Base-by-base conservation (phyloP, 225 moss, liverwort and hornwort species). In the Takakia lepidozioides region DNA sequence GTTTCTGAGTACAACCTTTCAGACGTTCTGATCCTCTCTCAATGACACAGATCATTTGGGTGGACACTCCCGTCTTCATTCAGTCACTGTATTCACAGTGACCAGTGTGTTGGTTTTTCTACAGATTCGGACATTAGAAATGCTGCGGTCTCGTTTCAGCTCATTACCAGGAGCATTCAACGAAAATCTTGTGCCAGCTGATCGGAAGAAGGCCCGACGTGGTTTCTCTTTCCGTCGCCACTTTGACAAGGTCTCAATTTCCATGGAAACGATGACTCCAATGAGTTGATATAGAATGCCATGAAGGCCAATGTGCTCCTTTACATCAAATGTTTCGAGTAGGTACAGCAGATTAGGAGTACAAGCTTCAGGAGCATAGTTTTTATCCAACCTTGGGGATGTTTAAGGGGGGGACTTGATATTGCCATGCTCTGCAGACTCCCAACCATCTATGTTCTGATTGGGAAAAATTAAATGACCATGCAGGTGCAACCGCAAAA, bases 121-220 rank as follows among this genome's bases (percentile, higher is more conserved):
- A 1, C 39, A 93, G 93, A 93, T 93, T 48, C 88, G 93, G 11
- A 93, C 93, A 38, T 51, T 93, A 50, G 93, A 88, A 27, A 93
- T 93, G 93, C 62, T 93, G 37, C 75, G 93, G 24, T 88, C 86
- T 29, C 81, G 93, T 46, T 93, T 93, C 68, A 85, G 88, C 47
- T 88, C 93, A 7, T 43, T 93, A n/a, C 93, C 88, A 3, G 93
- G 86, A 29, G 93, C 93, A 17, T 93, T 93, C 62, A 84, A 88
- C 54, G 88, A 83, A 35, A 88, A 84, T 52, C 59, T 93, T 27
- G 70, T 93, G 50, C 88, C 88, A 27, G 83, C 76, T 19, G 86
- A 88, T 32, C 8, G 32, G 2, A 93, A 70, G 43, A 69, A 67
- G 7, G 10, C 65, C 9, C 69, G 69, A 8, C 83, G 66, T 60